A percentile compares a stretch with the other conserved stretches of the same genome.
Evolutionary conservation across 2,329 filamentous ascomycete genomes (phyloP).

Genomic region (Sporothrix euskadiensis): DNA sequence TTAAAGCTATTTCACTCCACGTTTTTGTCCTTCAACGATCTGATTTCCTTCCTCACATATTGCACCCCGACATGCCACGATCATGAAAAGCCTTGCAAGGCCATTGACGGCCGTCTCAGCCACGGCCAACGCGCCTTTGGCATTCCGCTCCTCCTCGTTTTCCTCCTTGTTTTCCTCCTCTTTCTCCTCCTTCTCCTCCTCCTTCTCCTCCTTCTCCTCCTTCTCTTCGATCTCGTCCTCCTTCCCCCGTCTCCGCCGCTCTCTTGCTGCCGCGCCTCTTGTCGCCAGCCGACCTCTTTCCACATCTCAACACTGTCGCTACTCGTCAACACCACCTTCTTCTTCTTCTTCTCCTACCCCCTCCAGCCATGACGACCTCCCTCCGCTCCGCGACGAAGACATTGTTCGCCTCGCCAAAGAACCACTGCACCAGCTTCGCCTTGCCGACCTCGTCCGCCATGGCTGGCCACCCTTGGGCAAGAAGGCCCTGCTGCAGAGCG

Average conservation of each 20-base stretch:
- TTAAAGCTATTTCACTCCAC: neutral
- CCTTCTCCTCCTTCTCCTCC: neutral
- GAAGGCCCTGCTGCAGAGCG: slow-evolving; percentile 78
- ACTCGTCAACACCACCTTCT: neutral
- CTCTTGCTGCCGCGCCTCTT: neutral
- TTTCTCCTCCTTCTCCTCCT: neutral
- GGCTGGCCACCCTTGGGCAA: slow-evolving; percentile 83
- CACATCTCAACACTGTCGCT: slow-evolving; percentile 37
- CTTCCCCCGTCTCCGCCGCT: neutral
- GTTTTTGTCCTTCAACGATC: neutral
- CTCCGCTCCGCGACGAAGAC: slow-evolving; percentile 62
- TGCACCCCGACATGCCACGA: slow-evolving; percentile 44
- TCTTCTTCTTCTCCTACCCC: neutral
- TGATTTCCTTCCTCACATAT: neutral
- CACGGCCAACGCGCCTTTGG: slow-evolving; percentile 30
- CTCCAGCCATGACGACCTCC: slow-evolving; percentile 1
- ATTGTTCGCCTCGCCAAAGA: slow-evolving; percentile 76
- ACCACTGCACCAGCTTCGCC: slow-evolving; percentile 76
- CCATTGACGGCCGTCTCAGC: slow-evolving; percentile 43
- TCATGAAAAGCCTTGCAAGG: slow-evolving; percentile 46
- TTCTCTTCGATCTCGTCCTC: neutral
- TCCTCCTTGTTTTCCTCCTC: neutral
- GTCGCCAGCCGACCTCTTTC: slow-evolving; percentile 39
- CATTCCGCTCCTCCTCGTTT: neutral
- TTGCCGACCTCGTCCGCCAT: slow-evolving; percentile 82